Evolutionary conservation across 2,329 filamentous ascomycete species (phyloP).

Genomic region (Diplocarpon mali): DNA sequence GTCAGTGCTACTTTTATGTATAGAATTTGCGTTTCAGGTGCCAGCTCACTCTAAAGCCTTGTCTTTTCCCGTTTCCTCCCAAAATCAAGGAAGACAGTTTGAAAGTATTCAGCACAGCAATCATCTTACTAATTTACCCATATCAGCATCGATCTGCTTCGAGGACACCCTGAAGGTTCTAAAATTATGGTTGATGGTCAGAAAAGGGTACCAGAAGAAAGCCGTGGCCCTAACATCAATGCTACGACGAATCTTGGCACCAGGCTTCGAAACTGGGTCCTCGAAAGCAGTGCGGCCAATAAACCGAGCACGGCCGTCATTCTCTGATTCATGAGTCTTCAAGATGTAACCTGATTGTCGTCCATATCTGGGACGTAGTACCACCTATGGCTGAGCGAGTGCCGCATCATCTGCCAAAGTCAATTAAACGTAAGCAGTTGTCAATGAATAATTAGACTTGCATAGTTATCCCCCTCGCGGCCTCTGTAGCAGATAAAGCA

Average conservation of each 20-base stretch:
- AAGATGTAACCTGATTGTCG: slow-evolving; percentile 10
- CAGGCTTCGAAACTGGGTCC: slow-evolving; percentile 7
- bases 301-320: slow-evolving; percentile 10
- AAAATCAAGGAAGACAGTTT: no score
- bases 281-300: slow-evolving; percentile 13
- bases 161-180: no score
- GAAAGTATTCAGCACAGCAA: no score
- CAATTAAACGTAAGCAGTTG: no score
- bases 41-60: no score
- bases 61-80: no score
- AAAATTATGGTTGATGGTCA: no score
- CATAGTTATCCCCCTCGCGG: slow-evolving; percentile 13
- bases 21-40: no score
- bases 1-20: no score
- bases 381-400: slow-evolving; percentile 9
- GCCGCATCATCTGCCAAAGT: slow-evolving; percentile 4
- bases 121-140: no score
- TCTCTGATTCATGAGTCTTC: slow-evolving; percentile 11
- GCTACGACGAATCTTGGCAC: slow-evolving; percentile 9
- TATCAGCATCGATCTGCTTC: no score
- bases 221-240: slow-evolving; percentile 14
- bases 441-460: no score
- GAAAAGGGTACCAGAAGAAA: slow-evolving; percentile 6
- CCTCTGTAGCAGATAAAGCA: slow-evolving; percentile 11
- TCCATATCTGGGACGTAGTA: slow-evolving; percentile 13